These are phyloP conservation scores for Trichosporon sp. DNA, from an alignment of 1,284 basidiomycete genomes.

Conservation along the genomic window DNA sequence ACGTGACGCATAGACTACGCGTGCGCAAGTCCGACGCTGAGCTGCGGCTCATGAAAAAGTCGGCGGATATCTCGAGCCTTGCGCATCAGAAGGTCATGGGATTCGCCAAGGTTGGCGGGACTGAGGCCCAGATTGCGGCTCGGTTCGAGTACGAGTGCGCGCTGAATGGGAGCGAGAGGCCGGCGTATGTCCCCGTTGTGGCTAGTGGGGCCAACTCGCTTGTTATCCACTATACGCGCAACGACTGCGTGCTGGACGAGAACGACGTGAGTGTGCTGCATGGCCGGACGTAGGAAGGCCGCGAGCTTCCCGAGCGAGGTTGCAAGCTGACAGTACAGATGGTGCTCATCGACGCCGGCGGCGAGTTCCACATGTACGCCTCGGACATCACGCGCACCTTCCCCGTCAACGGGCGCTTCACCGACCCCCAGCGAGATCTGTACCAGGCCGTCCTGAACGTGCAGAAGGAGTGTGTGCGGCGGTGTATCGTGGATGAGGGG, in stretches of 20 bases:
- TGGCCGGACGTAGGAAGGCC: too few relatives aligned
- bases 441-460: conserved; percentile 61
- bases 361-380: conserved; percentile 85
- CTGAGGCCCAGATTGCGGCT: conserved; percentile 70
- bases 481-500: conserved; percentile 52
- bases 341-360: conserved; percentile 82
- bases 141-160: conserved; percentile 84
- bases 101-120: conserved; percentile 63
- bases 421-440: conserved; percentile 71
- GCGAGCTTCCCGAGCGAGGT: too few relatives aligned
- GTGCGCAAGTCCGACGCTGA: conserved; percentile 49
- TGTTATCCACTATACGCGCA: conserved; percentile 86
- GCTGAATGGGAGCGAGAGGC: conserved; percentile 69
- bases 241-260: conserved; percentile 66
- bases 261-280: conserved; percentile 55
- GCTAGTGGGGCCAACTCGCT: conserved; percentile 86
- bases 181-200: conserved; percentile 90
- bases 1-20: conserved; percentile 46
- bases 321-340: conserved; percentile 46
- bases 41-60: conserved; percentile 48
- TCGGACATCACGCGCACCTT: conserved; percentile 95
- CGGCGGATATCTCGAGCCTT: conserved; percentile 47
- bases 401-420: conserved; percentile 76
- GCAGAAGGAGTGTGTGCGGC: conserved; percentile 51
- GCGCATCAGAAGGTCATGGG: conserved; percentile 60